These are phyloP conservation scores for Microbotryomycetes sp. DNA, from an alignment of 1,284 basidiomycete genomes.

Conservation along the genomic window DNA sequence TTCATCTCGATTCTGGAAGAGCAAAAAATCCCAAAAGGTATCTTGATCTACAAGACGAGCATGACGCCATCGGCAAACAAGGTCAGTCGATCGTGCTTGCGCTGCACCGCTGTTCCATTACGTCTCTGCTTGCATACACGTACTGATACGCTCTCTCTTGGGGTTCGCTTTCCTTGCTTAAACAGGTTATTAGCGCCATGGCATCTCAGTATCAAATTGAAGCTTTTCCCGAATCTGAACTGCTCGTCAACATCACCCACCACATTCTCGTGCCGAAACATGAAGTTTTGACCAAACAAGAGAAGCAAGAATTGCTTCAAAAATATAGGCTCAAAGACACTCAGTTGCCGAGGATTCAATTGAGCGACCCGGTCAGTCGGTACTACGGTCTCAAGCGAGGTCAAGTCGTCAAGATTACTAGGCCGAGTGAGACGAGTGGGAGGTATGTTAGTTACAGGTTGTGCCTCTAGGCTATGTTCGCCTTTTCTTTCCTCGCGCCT, in stretches of 20 bases:
- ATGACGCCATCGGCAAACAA: slow-evolving; percentile 96
- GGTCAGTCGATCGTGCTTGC: slow-evolving; percentile 46
- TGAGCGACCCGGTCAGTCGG: slow-evolving; percentile 90
- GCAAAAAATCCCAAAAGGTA: slow-evolving; percentile 78
- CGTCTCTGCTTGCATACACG: not conserved
- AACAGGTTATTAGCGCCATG: slow-evolving; percentile 81
- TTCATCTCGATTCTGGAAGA: slow-evolving; percentile 80
- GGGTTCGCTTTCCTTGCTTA: too few species aligned
- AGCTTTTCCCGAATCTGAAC: slow-evolving; percentile 92
- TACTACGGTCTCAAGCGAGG: slow-evolving; percentile 94
- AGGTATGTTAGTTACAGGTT: slow-evolving; percentile 73
- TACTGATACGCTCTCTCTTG: not conserved
- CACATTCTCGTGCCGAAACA: slow-evolving; percentile 93
- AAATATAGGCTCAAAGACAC: slow-evolving; percentile 98
- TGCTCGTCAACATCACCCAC: slow-evolving; percentile 91
- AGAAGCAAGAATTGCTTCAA: slow-evolving; percentile 79
- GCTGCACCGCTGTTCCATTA: slow-evolving; percentile 1
- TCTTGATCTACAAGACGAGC: slow-evolving; percentile 91
- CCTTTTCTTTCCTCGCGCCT: not conserved
- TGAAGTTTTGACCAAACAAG: slow-evolving; percentile 73
- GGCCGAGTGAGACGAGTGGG: slow-evolving; percentile 93
- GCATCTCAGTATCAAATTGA: slow-evolving; percentile 77
- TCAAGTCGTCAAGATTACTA: slow-evolving; percentile 96
- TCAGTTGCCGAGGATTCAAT: slow-evolving; percentile 91
- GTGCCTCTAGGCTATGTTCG: not conserved